Evolutionary conservation across 306 rosid genomes (phyloP), one percentile per base, ranked within the genome.

Genomic region (Ammopiptanthus mongolicus): DNA sequence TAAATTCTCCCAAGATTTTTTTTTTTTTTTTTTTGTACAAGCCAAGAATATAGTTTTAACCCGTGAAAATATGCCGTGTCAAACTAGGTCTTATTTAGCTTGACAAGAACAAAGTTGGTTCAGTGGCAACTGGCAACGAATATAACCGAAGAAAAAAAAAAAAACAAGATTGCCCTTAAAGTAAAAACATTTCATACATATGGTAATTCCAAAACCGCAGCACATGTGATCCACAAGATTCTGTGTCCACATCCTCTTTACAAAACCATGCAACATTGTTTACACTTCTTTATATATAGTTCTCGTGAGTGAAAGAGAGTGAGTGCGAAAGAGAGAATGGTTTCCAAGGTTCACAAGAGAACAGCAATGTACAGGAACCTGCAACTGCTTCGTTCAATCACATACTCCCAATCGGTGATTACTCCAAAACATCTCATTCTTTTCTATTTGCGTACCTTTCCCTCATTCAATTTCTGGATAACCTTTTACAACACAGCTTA

Each of bases 341-440:
- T 89, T 66, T 85, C 89, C 62, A 87, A 74, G 63, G 74, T 59
- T 80, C 83, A 87, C 77, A 87, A 85, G 87, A 79, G 78, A 81
- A 76, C 75, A 37, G 55, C 76, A 53, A n/a, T 81, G 71, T 55
- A 79, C 69, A 81, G 82, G 77, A 87, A 85, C 72, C 75, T 89
- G 60, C 89, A 85, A 58, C 60, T 84, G 28, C 94, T 87, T 83
- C 87, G 83, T 59, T 85, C 91, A 69, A 71, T 85, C 83, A 85
- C 85, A 23, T 52, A 71, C 77, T 87, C 88, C 1, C 79, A 61
- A 47, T 72, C 79, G 81, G 94, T 89, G 67, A 82, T 65, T 69
- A 53, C 67, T 81, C 74, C 66, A 3, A 17, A 55, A 53, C 46
- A 44, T 73, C 74, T 63, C 51, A 68, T 71, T 82, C 82, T 73